phyloP scores from a whole-genome alignment of 225 moss, liverwort and hornwort genomes.

The Physcomitrium patens region DNA sequence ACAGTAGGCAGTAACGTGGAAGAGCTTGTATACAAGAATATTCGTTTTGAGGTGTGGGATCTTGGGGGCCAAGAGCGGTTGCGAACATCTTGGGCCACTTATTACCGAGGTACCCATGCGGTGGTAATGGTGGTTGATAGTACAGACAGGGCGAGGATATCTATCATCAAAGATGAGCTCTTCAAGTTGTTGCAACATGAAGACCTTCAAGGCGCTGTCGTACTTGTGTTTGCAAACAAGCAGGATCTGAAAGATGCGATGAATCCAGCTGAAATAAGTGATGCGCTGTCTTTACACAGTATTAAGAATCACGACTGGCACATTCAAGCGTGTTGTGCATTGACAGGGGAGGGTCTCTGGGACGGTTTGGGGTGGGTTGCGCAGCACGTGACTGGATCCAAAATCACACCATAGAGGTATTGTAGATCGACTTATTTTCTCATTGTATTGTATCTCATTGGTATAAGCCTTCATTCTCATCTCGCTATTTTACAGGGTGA shows the following conservation, averaged over 20 bases:
- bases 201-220: constrained; percentile 56
- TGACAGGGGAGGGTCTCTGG: constrained; percentile 64
- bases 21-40: constrained; percentile 63
- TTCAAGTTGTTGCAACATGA: constrained; percentile 60
- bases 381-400: constrained; percentile 56
- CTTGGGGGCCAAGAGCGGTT: constrained; percentile 65
- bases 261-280: constrained; percentile 65
- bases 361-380: constrained; percentile 71
- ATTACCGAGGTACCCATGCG: constrained; percentile 64
- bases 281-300: constrained; percentile 56
- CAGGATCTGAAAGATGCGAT: constrained; percentile 70
- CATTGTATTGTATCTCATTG: constrained; percentile 21
- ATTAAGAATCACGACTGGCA: constrained; percentile 69
- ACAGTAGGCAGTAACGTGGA: constrained; percentile 69
- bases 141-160: constrained; percentile 54
- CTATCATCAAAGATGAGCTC: constrained; percentile 58
- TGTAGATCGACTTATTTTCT: constrained; percentile 15
- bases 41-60: constrained; percentile 69
- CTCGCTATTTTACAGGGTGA: not conserved
- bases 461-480: constrained; percentile 15
- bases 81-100: constrained; percentile 66
- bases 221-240: constrained; percentile 65
- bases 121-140: constrained; percentile 72
- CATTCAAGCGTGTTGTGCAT: constrained; percentile 66
- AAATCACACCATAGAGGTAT: constrained; percentile 30